Percentiles rank a stretch among this genome's conserved stretches.
Evolutionary conservation across 495 filamentous ascomycete genomes (phyloP).

Genomic region (Lasiosphaeria miniovina): DNA sequence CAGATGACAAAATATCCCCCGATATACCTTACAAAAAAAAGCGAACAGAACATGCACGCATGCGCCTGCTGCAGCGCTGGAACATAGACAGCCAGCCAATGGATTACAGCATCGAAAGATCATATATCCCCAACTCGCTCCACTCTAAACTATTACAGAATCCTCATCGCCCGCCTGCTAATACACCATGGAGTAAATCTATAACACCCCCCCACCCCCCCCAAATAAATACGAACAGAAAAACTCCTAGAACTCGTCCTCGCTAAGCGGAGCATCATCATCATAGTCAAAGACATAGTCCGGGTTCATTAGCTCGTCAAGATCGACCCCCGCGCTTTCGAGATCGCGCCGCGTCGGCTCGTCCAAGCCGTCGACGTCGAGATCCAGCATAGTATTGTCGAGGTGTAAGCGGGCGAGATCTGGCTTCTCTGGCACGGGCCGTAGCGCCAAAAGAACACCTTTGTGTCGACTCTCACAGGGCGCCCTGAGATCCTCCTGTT

Average conservation of each 20-base stretch:
- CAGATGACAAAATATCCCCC: too few relatives aligned
- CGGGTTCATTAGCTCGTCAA: neutral
- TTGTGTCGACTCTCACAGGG: slow-evolving; percentile 5
- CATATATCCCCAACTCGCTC: too few relatives aligned
- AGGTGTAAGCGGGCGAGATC: slow-evolving; percentile 7
- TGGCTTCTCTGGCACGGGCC: slow-evolving; percentile 1
- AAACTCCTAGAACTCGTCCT: slow-evolving; percentile 8
- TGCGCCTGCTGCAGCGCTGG: too few relatives aligned
- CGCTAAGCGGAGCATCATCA: slow-evolving; percentile 1
- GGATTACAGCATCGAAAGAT: too few relatives aligned
- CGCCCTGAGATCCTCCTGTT: slow-evolving; percentile 23
- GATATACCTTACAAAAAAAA: too few relatives aligned
- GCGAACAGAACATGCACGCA: too few relatives aligned
- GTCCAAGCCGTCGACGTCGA: slow-evolving; percentile 21
- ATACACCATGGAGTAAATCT: neutral
- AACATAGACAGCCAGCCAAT: too few relatives aligned
- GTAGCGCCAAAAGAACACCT: slow-evolving; percentile 6
- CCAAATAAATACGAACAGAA: neutral
- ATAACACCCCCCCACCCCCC: neutral
- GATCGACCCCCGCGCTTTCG: slow-evolving; percentile 17
- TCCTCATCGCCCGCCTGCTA: too few relatives aligned
- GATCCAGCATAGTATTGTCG: slow-evolving; percentile 27
- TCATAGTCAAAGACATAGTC: slow-evolving; percentile 18
- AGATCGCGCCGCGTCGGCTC: slow-evolving; percentile 18
- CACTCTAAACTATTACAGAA: too few relatives aligned